phyloP scores from a whole-genome alignment of 2,329 filamentous ascomycete genomes.

The Fusarium sp. region DNA sequence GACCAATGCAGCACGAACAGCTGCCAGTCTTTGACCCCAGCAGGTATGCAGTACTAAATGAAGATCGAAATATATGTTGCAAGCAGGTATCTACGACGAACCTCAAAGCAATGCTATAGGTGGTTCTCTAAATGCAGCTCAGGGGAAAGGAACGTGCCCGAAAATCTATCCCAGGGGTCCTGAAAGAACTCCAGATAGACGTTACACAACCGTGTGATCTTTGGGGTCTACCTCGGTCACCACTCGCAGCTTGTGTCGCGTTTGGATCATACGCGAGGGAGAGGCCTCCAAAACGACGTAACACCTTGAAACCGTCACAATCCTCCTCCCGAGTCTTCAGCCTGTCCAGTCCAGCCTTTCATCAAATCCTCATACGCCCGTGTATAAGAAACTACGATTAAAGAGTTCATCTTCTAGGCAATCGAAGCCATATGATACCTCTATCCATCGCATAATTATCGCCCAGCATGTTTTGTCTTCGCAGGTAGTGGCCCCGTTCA shows the following conservation, averaged over 20 bases:
- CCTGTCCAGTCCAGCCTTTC: background rate
- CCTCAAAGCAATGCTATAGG: background rate
- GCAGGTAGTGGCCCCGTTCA: constrained; percentile 57
- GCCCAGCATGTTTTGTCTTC: constrained; percentile 67
- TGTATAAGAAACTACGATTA: background rate
- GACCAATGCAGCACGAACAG: background rate
- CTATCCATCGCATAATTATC: no score
- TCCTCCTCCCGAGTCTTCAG: background rate
- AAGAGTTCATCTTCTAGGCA: background rate
- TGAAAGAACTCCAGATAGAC: background rate
- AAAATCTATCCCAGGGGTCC: background rate
- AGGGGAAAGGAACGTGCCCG: background rate
- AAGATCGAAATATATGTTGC: background rate
- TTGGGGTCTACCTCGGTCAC: background rate
- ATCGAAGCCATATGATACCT: constrained; percentile 17
- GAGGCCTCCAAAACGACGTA: constrained; percentile 28
- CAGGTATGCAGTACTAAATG: background rate
- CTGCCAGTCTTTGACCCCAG: background rate
- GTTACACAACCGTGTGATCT: background rate
- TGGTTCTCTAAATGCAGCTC: background rate
- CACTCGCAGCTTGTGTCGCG: background rate
- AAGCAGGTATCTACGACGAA: background rate
- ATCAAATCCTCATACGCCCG: constrained; percentile 16
- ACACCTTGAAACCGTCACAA: constrained; percentile 18
- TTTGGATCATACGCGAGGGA: background rate